phyloP scores from a whole-genome alignment of 2,329 filamentous ascomycete species.

The Ceratocystis cubensis region DNA sequence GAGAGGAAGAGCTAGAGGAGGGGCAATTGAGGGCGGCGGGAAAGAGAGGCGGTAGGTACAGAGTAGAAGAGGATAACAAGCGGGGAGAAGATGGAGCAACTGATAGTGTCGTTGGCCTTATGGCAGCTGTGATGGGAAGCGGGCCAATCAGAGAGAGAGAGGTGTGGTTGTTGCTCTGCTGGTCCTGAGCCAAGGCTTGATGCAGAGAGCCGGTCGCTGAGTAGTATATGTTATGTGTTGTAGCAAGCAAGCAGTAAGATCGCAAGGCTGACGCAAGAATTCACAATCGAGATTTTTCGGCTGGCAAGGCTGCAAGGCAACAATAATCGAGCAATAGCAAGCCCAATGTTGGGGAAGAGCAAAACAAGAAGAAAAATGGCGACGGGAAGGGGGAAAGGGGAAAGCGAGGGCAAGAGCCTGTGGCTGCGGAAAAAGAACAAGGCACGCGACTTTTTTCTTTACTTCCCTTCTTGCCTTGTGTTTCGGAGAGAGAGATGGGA shows the following conservation, averaged over 20 bases:
- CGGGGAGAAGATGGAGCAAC: too few relatives aligned
- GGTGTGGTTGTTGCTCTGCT: too few relatives aligned
- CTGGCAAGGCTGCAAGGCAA: not conserved
- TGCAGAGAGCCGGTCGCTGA: too few relatives aligned
- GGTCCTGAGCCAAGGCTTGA: too few relatives aligned
- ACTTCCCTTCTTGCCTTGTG: too few relatives aligned
- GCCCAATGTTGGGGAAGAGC: not conserved
- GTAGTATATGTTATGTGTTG: not conserved
- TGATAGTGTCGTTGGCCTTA: too few relatives aligned
- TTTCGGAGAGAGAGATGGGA: not conserved
- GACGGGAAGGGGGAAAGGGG: not conserved
- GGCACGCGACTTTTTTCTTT: constrained; percentile 9
- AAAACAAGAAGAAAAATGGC: not conserved
- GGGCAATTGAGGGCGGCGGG: not conserved
- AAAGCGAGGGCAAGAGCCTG: not conserved
- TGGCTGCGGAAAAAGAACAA: not conserved
- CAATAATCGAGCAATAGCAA: not conserved
- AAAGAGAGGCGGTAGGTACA: too few relatives aligned
- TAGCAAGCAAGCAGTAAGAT: not conserved
- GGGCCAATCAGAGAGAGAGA: not conserved
- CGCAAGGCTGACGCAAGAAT: not conserved
- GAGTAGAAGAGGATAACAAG: too few relatives aligned
- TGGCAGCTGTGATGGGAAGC: not conserved
- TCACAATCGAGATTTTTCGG: not conserved
- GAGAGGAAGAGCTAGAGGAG: not conserved